Evolutionary conservation across 192 early-diverging fungal species (phyloP).

Genomic region (Rhizoclosmatium globosum): DNA sequence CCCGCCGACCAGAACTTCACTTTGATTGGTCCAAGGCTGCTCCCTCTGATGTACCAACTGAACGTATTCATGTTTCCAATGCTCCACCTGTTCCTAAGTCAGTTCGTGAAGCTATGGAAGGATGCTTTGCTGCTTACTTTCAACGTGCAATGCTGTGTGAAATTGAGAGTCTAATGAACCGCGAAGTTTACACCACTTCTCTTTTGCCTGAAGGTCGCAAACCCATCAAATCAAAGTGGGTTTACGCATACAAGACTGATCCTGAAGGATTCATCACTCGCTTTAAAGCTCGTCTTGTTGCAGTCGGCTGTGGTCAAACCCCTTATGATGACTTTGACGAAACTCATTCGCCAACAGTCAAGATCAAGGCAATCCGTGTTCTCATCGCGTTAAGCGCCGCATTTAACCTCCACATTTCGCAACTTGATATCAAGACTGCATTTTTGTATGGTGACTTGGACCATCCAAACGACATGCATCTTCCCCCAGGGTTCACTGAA

Average conservation of each 20-base stretch:
- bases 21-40: background rate
- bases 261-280: background rate
- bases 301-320: too few relatives aligned
- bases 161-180: background rate
- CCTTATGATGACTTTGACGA: too few relatives aligned
- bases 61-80: background rate
- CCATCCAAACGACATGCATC: background rate
- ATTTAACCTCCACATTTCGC: background rate
- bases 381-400: too few relatives aligned
- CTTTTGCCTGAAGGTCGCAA: background rate
- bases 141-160: background rate
- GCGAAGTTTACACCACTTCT: too few relatives aligned
- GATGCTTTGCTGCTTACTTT: background rate
- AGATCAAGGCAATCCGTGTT: too few relatives aligned
- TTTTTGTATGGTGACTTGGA: background rate
- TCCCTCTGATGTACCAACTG: background rate
- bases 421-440: background rate
- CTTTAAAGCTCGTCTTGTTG: too few relatives aligned
- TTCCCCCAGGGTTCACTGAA: conserved; percentile 1
- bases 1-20: too few relatives aligned
- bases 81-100: background rate
- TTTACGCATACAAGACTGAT: background rate
- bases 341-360: too few relatives aligned
- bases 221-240: conserved; percentile 2
- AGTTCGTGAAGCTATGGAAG: background rate